Evolutionary conservation across 208 protist species (phyloP), one percentile per base, ranked within the genome.

Genomic region (Tritrichomonas foetus): DNA sequence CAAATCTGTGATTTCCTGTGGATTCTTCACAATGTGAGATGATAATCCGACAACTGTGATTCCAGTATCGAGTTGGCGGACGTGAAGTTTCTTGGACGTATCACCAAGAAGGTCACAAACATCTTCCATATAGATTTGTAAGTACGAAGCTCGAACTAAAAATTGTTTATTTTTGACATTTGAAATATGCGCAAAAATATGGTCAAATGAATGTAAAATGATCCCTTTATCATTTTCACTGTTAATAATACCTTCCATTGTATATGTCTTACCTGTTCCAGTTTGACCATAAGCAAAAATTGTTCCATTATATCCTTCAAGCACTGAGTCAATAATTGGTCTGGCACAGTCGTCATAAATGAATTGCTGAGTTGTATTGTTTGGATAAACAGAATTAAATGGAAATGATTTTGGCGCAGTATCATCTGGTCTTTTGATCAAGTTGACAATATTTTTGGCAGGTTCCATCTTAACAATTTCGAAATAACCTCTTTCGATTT

Each of bases 51-150:
- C 55, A n/a, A 95, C 75, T 80, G 11, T 80, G n/a, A n/a, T n/a
- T 66, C 25, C 27, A 61, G 44, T 92, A 69, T 44, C 69, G 39
- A 33, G 5, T 72, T 94, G 69, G 20, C 94, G 69, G 36, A 93
- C 13, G 8, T 92, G 22, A 30, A 36, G 36, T 41, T 93, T 80
- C 22, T 66, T 66, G 13, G 8, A 22, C 3, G 94, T 20, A 30
- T 47, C 39, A 44, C n/a, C 74, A 44, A 96, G 95, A n/a, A 96
- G 84, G 72, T 96, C 95, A 53, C 57, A 53, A 25, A 96, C 78
- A 66, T 96, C 94, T 64, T 96, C 95, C 75, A 95, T 96, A 82
- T 96, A 96, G 72, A 96, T 96, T 94, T 96, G 94, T n/a, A 96
- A 66, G 89, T 94, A 96, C 2, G 94, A 94, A 16, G 39, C 93